These are phyloP conservation scores for Capronia americana DNA, from an alignment of 2,329 filamentous ascomycete species.

Conservation along the genomic window DNA sequence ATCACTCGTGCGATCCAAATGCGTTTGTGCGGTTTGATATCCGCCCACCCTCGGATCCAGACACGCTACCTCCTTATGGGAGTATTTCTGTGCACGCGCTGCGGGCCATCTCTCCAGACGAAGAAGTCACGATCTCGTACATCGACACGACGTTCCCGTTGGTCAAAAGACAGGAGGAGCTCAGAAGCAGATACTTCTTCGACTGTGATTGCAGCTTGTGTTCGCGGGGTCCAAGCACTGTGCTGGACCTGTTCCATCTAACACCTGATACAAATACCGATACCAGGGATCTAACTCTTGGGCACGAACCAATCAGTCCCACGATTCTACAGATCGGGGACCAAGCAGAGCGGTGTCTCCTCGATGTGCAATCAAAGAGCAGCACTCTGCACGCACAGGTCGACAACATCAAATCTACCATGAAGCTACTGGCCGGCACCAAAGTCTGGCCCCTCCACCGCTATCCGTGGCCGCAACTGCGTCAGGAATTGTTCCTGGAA, in stretches of 20 bases:
- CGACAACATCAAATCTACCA: slow-evolving; percentile 46
- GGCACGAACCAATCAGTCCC: neutral
- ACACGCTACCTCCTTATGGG: slow-evolving; percentile 15
- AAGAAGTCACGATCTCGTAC: slow-evolving; percentile 68
- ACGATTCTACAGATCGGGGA: slow-evolving; percentile 3
- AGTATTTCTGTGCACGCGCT: slow-evolving; percentile 47
- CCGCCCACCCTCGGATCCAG: slow-evolving; percentile 40
- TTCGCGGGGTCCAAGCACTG: slow-evolving; percentile 7
- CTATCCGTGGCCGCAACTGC: slow-evolving; percentile 62
- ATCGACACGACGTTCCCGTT: slow-evolving; percentile 63
- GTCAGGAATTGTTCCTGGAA: slow-evolving; percentile 60
- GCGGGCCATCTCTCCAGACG: slow-evolving; percentile 58
- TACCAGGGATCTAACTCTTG: neutral
- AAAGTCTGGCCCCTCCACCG: slow-evolving; percentile 56
- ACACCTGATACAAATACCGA: neutral
- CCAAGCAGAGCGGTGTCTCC: slow-evolving; percentile 41
- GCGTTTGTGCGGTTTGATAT: slow-evolving; percentile 64
- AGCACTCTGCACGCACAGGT: slow-evolving; percentile 43
- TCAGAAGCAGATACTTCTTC: slow-evolving; percentile 65
- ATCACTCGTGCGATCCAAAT: slow-evolving; percentile 69
- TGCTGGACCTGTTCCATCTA: slow-evolving; percentile 10
- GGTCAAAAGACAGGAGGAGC: slow-evolving; percentile 58
- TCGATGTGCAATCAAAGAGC: slow-evolving; percentile 32
- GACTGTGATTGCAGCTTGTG: slow-evolving; percentile 56
- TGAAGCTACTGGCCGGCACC: slow-evolving; percentile 50